A percentile compares a stretch with the other conserved stretches of the same genome.
Evolutionary conservation across 2,329 filamentous ascomycete genomes (phyloP).

Genomic region (Alternaria incomplexa): DNA sequence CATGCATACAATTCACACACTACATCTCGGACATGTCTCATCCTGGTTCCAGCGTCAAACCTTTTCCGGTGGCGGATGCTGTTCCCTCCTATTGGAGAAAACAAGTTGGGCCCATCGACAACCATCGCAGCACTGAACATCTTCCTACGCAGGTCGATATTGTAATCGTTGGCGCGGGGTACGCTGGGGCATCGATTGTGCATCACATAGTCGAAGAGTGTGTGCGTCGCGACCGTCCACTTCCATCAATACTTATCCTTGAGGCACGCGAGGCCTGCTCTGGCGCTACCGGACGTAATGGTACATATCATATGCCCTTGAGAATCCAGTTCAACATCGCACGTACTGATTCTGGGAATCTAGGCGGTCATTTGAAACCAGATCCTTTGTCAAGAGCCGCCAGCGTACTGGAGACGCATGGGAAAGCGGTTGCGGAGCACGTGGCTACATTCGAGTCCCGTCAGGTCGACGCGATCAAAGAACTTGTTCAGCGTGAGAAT

Average conservation of each 20-base stretch:
- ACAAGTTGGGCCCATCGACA: constrained; percentile 7
- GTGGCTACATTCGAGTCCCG: constrained; percentile 19
- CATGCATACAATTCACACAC: background rate
- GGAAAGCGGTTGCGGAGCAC: constrained; percentile 14
- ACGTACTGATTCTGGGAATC: background rate
- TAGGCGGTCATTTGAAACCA: constrained; percentile 39
- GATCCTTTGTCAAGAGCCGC: constrained; percentile 38
- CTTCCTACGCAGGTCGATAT: constrained; percentile 7
- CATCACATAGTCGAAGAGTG: constrained; percentile 17
- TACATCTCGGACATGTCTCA: background rate
- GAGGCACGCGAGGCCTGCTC: constrained; percentile 59
- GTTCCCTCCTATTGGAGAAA: constrained; percentile 15
- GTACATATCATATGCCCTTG: constrained; percentile 38
- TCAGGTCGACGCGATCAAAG: constrained; percentile 11
- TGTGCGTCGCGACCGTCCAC: background rate
- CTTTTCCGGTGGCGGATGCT: constrained; percentile 11
- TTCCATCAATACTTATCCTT: constrained; percentile 37
- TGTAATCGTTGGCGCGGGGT: constrained; percentile 20
- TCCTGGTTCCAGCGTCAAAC: background rate
- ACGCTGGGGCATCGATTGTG: constrained; percentile 16
- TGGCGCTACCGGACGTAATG: constrained; percentile 62
- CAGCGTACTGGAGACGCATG: constrained; percentile 12
- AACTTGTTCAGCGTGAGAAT: constrained; percentile 11
- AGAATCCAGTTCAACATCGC: background rate
- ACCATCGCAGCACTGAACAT: constrained; percentile 16